phyloP scores from a whole-genome alignment of 306 rosid genomes.

The Ziziphus jujuba region DNA sequence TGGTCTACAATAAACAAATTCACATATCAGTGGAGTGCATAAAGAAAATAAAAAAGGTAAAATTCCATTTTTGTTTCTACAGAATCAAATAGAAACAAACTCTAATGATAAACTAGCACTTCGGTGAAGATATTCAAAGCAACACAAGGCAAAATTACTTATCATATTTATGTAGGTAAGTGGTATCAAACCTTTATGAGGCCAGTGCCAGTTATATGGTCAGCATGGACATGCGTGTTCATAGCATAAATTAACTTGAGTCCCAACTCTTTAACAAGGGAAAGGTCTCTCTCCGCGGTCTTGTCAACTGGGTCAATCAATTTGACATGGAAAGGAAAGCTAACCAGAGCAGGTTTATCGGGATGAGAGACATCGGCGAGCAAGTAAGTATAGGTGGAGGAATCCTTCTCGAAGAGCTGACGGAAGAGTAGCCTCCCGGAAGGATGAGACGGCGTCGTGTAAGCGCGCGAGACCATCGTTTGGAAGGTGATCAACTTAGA shows the following conservation, averaged over 20 bases:
- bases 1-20: slow-evolving; percentile 41
- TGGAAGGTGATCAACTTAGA: no score
- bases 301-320: slow-evolving; percentile 92
- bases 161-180: neutral
- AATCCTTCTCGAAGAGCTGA: no score
- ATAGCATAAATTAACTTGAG: slow-evolving; percentile 72
- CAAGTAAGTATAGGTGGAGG: no score
- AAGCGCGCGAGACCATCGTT: no score
- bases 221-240: slow-evolving; percentile 99
- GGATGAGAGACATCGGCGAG: no score
- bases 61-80: neutral
- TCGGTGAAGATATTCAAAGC: neutral
- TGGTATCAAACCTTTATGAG: slow-evolving; percentile 62
- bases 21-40: slow-evolving; percentile 14
- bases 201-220: slow-evolving; percentile 95
- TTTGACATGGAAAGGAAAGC: no score
- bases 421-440: no score
- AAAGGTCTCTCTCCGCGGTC: slow-evolving; percentile 84
- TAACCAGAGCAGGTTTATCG: no score
- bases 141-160: neutral
- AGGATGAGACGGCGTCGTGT: no score
- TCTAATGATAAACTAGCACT: neutral
- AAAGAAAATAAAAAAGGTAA: slow-evolving; percentile 12
- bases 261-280: slow-evolving; percentile 67
- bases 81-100: neutral